Evolutionary conservation across 2,329 filamentous ascomycete species (phyloP).

Genomic region (Scorias spongiosa): DNA sequence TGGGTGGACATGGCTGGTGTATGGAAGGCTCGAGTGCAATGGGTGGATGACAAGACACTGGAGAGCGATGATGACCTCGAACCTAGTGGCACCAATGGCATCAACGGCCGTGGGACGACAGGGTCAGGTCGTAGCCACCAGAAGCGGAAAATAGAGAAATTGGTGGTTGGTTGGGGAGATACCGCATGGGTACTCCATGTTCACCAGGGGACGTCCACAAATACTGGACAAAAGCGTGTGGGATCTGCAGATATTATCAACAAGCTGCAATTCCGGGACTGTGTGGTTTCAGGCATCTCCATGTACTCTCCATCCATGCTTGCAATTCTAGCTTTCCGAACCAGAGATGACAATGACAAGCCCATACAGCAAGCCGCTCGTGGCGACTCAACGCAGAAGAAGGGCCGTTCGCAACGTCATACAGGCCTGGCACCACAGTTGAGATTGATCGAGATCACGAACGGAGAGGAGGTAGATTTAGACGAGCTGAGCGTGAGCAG

Average conservation of each 20-base stretch:
- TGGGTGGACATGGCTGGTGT: conserved; percentile 96
- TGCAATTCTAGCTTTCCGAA: conserved; percentile 81
- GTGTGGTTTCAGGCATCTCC: conserved; percentile 92
- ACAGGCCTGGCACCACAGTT: conserved; percentile 79
- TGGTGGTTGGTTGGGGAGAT: conserved; percentile 89
- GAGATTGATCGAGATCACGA: conserved; percentile 74
- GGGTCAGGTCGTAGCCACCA: conserved; percentile 6
- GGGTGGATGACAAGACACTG: conserved; percentile 76
- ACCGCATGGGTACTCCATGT: conserved; percentile 94
- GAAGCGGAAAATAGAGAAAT: conserved; percentile 44
- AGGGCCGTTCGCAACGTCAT: conserved; percentile 53
- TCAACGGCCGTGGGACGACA: conserved; percentile 11
- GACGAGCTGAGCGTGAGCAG: conserved; percentile 75
- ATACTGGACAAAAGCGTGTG: conserved; percentile 53
- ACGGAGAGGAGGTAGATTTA: conserved; percentile 69
- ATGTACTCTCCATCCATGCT: conserved; percentile 87
- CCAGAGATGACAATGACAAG: conserved; percentile 54
- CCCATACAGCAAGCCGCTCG: conserved; percentile 28
- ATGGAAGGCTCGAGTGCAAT: conserved; percentile 84
- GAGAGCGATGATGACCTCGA: conserved; percentile 50
- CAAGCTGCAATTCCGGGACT: conserved; percentile 80
- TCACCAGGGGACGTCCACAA: conserved; percentile 54
- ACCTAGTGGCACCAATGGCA: conserved; percentile 15
- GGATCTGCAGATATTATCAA: conserved; percentile 83
- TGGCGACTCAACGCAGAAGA: conserved; percentile 21